phyloP scores from a whole-genome alignment of 352 stramenopile species.

The Peronosclerospora sorghi region DNA sequence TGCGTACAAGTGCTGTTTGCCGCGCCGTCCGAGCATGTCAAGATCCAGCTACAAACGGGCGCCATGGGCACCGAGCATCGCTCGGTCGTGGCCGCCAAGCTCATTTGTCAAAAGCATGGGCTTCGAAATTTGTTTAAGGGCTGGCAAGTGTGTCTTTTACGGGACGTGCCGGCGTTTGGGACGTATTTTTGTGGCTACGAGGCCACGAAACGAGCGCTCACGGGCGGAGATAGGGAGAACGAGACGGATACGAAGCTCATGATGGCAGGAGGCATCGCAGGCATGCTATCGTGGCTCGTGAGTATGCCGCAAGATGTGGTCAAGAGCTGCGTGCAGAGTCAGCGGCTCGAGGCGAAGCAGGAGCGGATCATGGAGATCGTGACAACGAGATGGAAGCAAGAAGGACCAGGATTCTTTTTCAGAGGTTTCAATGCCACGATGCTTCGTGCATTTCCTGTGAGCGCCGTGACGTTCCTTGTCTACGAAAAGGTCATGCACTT shows the following conservation, averaged over 20 bases:
- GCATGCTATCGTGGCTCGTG: constrained; percentile 68
- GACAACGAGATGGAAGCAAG: constrained; percentile 29
- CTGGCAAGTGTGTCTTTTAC: constrained; percentile 55
- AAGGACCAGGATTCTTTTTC: constrained; percentile 61
- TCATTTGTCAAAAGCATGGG: constrained; percentile 30
- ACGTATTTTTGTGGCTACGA: constrained; percentile 79
- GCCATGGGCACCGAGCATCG: constrained; percentile 32
- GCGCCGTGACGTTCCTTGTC: constrained; percentile 75
- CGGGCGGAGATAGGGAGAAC: constrained; percentile 33
- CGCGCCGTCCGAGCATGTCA: constrained; percentile 65
- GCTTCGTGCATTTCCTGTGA: constrained; percentile 73
- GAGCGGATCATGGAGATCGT: constrained; percentile 36
- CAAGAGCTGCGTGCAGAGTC: constrained; percentile 84
- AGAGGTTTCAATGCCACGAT: constrained; percentile 76
- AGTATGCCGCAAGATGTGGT: constrained; percentile 83
- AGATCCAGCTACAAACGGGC: constrained; percentile 76
- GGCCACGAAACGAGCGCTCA: constrained; percentile 45
- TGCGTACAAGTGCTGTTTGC: constrained; percentile 63
- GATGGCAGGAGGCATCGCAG: constrained; percentile 60
- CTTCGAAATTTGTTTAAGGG: constrained; percentile 44
- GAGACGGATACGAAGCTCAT: constrained; percentile 64
- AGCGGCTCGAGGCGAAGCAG: constrained; percentile 30
- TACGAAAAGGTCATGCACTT: constrained; percentile 81
- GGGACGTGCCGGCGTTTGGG: constrained; percentile 71
- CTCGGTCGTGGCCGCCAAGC: constrained; percentile 38